Percentiles rank a stretch among this genome's conserved stretches.
phyloP scores from a whole-genome alignment of 176 grass and related monocot species.

The Tuctoria greenei region DNA sequence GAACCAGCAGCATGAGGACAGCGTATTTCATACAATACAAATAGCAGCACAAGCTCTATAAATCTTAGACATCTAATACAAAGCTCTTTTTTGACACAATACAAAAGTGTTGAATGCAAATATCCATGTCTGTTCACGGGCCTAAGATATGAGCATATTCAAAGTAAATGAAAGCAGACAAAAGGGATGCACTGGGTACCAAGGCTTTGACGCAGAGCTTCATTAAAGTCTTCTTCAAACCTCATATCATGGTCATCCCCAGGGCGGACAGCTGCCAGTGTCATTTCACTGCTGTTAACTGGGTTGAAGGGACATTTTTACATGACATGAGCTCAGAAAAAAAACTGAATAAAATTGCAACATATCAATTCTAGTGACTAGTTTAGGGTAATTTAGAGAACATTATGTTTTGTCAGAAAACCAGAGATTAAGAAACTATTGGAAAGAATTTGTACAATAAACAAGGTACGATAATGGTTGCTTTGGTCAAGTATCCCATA shows the following conservation, averaged over 20 bases:
- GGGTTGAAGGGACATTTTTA: slow-evolving; percentile 26
- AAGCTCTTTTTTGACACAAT: neutral
- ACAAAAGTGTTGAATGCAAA: slow-evolving; percentile 2
- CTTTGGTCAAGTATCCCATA: too few species aligned
- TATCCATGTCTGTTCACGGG: slow-evolving; percentile 5
- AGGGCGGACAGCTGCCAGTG: slow-evolving; percentile 36
- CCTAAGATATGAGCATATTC: slow-evolving; percentile 2
- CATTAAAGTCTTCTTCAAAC: slow-evolving; percentile 80
- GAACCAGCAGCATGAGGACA: neutral
- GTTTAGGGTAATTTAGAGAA: too few species aligned
- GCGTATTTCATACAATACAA: neutral
- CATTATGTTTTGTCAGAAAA: too few species aligned
- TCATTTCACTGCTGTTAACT: slow-evolving; percentile 51
- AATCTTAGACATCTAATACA: neutral
- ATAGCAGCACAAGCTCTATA: neutral
- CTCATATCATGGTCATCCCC: slow-evolving; percentile 70
- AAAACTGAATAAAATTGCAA: too few species aligned
- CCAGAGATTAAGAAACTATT: too few species aligned
- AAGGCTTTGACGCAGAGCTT: slow-evolving; percentile 86
- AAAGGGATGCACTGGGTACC: slow-evolving; percentile 42
- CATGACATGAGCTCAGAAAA: neutral
- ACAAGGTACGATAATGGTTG: too few species aligned
- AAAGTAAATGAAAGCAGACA: neutral
- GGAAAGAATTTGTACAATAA: too few species aligned
- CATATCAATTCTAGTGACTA: too few species aligned